Percentiles rank a stretch among this genome's conserved stretches.
Conservation (phyloP, 2,329 filamentous ascomycete genomes). For the Penicillium sp. region DNA sequence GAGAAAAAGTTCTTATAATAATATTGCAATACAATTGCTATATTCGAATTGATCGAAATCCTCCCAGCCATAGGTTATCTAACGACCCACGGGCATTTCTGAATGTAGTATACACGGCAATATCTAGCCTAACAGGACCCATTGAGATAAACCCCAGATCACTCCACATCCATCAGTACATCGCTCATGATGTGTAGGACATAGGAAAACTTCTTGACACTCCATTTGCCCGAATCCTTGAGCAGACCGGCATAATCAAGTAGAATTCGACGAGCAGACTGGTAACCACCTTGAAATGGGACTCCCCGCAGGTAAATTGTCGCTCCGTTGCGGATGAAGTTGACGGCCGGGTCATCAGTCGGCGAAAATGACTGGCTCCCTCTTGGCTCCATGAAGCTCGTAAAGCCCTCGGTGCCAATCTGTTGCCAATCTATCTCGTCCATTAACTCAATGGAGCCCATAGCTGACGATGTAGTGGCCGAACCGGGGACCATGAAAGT, state of each 20-base stretch:
- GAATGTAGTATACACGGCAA: conserved; percentile 4
- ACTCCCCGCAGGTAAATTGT: conserved; percentile 54
- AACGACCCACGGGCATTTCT: neutral
- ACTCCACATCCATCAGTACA: conserved; percentile 43
- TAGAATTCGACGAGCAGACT: conserved; percentile 55
- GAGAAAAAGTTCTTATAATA: too few species aligned
- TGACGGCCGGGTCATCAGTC: conserved; percentile 38
- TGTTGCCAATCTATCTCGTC: conserved; percentile 56
- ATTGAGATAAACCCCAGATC: conserved; percentile 6
- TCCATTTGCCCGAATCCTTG: conserved; percentile 59
- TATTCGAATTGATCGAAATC: neutral
- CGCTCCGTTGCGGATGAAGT: conserved; percentile 56
- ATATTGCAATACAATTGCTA: too few species aligned
- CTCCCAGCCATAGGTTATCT: neutral
- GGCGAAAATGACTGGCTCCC: conserved; percentile 32
- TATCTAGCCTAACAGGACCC: neutral
- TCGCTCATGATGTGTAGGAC: conserved; percentile 62
- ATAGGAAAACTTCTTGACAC: conserved; percentile 54
- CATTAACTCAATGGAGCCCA: conserved; percentile 48
- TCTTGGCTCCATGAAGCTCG: conserved; percentile 41
- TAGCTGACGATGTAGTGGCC: conserved; percentile 28
- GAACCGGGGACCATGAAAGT: conserved; percentile 52
- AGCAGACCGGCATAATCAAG: conserved; percentile 58
- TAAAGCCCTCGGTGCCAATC: conserved; percentile 53
- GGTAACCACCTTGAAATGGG: conserved; percentile 54